These are phyloP conservation scores for Lipomyces yarrowii DNA, from an alignment of 1,139 yeast species.

Conservation along the genomic window DNA sequence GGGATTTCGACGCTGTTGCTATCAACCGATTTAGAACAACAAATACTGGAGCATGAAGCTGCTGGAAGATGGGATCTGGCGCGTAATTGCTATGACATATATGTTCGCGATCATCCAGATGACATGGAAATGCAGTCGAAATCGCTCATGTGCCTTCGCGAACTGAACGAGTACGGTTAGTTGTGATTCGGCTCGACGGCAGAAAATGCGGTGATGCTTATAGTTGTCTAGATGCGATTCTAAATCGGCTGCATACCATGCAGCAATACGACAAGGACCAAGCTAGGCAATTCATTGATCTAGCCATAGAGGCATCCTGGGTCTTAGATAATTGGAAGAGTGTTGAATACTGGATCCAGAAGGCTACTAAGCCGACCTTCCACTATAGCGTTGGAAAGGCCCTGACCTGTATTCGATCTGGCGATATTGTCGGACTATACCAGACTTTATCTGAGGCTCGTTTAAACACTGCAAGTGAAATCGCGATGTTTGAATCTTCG, in stretches of 20 bases:
- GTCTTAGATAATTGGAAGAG: constrained; percentile 58
- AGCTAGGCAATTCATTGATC: constrained; percentile 59
- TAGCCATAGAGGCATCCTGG: constrained; percentile 77
- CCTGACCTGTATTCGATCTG: constrained; percentile 49
- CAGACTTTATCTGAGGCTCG: constrained; percentile 56
- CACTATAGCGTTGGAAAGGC: constrained; percentile 69
- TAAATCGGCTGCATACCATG: not conserved
- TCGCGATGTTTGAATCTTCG: constrained; percentile 63
- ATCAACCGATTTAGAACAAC: constrained; percentile 58
- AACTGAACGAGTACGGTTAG: constrained; percentile 61
- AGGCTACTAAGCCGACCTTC: constrained; percentile 51
- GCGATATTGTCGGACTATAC: constrained; percentile 43
- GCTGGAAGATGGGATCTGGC: constrained; percentile 89
- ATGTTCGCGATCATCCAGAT: constrained; percentile 51
- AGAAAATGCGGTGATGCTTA: not conserved
- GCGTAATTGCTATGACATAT: constrained; percentile 77
- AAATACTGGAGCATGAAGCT: constrained; percentile 77
- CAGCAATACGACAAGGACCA: not conserved
- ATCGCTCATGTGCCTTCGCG: constrained; percentile 56
- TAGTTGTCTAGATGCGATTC: constrained; percentile 24
- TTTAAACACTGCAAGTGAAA: constrained; percentile 58
- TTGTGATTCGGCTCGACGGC: constrained; percentile 31
- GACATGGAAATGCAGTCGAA: constrained; percentile 46
- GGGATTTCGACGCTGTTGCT: constrained; percentile 73
- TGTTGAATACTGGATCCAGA: constrained; percentile 59